Percentiles rank a stretch among this genome's conserved stretches.
Evolutionary conservation across 495 filamentous ascomycete species (phyloP).

Genomic region (Penicillium tannophilum): DNA sequence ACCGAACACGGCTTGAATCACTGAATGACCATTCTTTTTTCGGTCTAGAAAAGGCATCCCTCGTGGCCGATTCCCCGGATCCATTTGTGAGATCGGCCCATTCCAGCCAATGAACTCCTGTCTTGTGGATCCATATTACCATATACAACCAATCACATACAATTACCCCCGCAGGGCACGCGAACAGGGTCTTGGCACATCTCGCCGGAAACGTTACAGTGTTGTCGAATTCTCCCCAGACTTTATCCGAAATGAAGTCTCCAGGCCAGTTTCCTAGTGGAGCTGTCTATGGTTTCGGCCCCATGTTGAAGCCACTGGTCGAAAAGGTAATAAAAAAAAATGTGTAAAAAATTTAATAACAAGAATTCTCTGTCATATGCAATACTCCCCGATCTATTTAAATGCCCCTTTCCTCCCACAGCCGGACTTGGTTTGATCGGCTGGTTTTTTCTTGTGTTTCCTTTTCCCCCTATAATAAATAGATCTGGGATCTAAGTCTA

Average conservation of each 20-base stretch:
- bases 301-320: conserved; percentile 11
- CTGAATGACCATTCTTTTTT: conserved; percentile 18
- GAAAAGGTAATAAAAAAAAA: conserved; percentile 5
- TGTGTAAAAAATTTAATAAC: conserved; percentile 6
- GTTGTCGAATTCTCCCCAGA: conserved; percentile 8
- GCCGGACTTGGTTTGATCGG: not conserved
- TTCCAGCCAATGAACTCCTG: conserved; percentile 14
- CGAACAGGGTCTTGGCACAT: conserved; percentile 27
- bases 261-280: not conserved
- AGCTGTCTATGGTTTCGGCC: conserved; percentile 11
- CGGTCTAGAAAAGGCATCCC: conserved; percentile 10
- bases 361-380: conserved; percentile 8
- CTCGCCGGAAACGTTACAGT: conserved; percentile 19
- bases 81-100: conserved; percentile 14
- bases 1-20: conserved; percentile 18
- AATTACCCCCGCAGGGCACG: conserved; percentile 9
- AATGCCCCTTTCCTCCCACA: conserved; percentile 4
- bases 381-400: conserved; percentile 11
- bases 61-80: conserved; percentile 33
- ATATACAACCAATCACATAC: conserved; percentile 14
- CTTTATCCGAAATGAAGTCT: conserved; percentile 18
- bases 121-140: not conserved
- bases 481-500: conserved; percentile 7
- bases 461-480: not conserved
- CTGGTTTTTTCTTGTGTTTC: not conserved